Conservation (phyloP, 805 yeast genomes). For the Yamadazyma takamatsuzukensis region DNA sequence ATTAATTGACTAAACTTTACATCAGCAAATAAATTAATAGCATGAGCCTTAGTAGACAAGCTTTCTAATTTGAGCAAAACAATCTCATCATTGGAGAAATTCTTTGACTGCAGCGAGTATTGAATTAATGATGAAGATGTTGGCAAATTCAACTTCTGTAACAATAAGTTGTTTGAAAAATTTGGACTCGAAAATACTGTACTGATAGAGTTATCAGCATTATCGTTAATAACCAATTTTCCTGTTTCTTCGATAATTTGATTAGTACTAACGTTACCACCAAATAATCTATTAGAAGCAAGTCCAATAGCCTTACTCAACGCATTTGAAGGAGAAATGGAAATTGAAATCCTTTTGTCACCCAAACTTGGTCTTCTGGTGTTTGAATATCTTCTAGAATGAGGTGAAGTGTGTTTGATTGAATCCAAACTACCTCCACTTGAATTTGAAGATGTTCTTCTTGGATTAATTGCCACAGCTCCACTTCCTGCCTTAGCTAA, state of each 20-base stretch:
- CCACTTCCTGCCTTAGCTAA: conserved; percentile 61
- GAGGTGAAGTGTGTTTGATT: conserved; percentile 12
- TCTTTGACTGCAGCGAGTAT: conserved; percentile 15
- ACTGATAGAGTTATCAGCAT: conserved; percentile 10
- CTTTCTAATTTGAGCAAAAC: conserved; percentile 55
- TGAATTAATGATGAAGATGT: conserved; percentile 20
- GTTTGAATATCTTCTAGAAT: conserved; percentile 13
- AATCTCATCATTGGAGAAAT: conserved; percentile 29
- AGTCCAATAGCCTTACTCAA: conserved; percentile 81
- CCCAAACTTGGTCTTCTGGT: conserved; percentile 60
- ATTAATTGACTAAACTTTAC: conserved; percentile 82
- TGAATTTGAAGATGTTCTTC: conserved; percentile 26
- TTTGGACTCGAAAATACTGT: conserved; percentile 25
- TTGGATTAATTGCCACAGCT: conserved; percentile 42
- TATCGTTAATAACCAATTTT: conserved; percentile 2
- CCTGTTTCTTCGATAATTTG: conserved; percentile 5
- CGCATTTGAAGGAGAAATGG: conserved; percentile 82
- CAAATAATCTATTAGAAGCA: conserved; percentile 86
- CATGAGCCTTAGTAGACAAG: conserved; percentile 86
- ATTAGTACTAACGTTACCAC: conserved; percentile 23
- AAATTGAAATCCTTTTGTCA: conserved; percentile 62
- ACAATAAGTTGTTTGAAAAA: conserved; percentile 32
- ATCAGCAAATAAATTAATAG: conserved; percentile 83
- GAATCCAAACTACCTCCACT: conserved; percentile 16
- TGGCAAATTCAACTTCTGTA: conserved; percentile 33